phyloP scores from a whole-genome alignment of 2,329 filamentous ascomycete species.

The Elsinoe perseae region DNA sequence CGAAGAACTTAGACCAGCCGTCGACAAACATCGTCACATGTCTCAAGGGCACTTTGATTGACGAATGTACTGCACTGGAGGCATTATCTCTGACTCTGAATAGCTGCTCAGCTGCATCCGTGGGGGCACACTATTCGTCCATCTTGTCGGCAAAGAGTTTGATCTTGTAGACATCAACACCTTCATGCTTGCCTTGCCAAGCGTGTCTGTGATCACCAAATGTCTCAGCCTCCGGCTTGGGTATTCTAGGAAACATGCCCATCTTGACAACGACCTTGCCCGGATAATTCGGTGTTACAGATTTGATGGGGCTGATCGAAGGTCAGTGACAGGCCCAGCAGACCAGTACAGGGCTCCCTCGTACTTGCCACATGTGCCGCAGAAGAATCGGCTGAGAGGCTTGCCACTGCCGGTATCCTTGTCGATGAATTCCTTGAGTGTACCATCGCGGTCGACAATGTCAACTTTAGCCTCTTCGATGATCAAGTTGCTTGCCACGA shows the following conservation, averaged over 20 bases:
- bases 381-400: conserved; percentile 40
- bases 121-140: conserved; percentile 2
- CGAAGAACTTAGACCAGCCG: not conserved
- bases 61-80: not conserved
- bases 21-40: not conserved
- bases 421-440: conserved; percentile 40
- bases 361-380: conserved; percentile 39
- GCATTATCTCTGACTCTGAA: too few relatives aligned
- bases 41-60: not conserved
- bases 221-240: conserved; percentile 39
- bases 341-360: conserved; percentile 20
- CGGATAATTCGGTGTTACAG: conserved; percentile 33
- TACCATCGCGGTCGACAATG: conserved; percentile 39
- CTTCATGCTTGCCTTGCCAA: conserved; percentile 37
- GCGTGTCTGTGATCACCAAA: conserved; percentile 39
- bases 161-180: conserved; percentile 34
- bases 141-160: conserved; percentile 20
- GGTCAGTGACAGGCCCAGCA: not conserved
- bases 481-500: conserved; percentile 34
- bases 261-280: conserved; percentile 44
- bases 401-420: conserved; percentile 41
- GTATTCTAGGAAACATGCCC: conserved; percentile 44
- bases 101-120: not conserved
- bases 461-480: conserved; percentile 41
- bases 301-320: conserved; percentile 39